These are phyloP conservation scores for Plantago coronopus DNA, from an alignment of 305 asterid species.

Conservation along the genomic window DNA sequence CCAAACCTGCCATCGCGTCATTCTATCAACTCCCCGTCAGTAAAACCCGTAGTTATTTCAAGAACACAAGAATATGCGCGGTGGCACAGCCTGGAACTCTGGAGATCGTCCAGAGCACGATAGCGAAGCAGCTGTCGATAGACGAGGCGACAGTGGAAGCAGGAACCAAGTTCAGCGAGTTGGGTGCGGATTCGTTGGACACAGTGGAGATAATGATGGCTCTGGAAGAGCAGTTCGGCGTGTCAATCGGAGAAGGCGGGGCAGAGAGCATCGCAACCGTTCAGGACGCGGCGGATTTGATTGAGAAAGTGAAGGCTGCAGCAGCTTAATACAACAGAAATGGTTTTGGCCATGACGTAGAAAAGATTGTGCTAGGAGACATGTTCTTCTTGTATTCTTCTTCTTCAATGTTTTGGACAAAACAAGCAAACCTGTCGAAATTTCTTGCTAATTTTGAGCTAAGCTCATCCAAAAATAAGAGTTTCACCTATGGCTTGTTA, in stretches of 20 bases:
- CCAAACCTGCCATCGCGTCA: conserved; percentile 18
- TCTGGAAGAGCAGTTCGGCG: conserved; percentile 41
- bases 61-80: conserved; percentile 28
- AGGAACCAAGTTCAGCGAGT: conserved; percentile 42
- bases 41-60: conserved; percentile 14
- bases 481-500: too few species aligned
- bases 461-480: too few species aligned
- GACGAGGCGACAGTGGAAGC: conserved; percentile 40
- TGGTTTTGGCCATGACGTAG: too few species aligned
- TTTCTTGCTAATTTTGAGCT: background rate
- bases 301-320: conserved; percentile 44
- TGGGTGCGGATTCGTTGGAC: conserved; percentile 63
- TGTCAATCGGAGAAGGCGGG: conserved; percentile 51
- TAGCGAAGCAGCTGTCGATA: conserved; percentile 46
- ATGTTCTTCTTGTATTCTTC: too few species aligned
- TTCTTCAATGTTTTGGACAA: background rate
- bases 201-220: conserved; percentile 60
- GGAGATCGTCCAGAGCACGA: conserved; percentile 40
- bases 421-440: conserved; percentile 1
- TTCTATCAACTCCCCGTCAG: conserved; percentile 20
- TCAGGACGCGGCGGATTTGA: conserved; percentile 62
- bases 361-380: too few species aligned
- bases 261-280: conserved; percentile 51
- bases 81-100: conserved; percentile 45
- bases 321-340: conserved; percentile 12